These are phyloP conservation scores for Fusarium sp. DNA, from an alignment of 2,329 filamentous ascomycete species.

Conservation along the genomic window DNA sequence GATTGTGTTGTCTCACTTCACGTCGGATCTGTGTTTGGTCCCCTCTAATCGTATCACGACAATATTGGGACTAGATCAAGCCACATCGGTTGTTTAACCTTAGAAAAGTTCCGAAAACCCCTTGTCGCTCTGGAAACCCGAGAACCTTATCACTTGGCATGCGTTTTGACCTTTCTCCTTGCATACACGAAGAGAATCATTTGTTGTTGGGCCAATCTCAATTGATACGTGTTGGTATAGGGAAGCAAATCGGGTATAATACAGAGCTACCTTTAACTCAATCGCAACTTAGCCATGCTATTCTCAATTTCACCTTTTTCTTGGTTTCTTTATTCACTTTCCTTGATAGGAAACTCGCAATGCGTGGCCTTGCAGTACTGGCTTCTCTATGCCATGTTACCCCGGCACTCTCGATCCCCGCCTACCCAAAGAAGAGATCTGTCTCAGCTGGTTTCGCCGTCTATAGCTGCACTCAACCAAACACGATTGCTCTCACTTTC, in stretches of 20 bases:
- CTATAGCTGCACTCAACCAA: slow-evolving; percentile 12
- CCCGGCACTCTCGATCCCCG: neutral
- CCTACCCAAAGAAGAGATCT: neutral
- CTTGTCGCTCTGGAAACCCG: slow-evolving; percentile 23
- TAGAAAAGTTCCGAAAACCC: neutral
- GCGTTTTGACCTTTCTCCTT: neutral
- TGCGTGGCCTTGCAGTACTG: neutral
- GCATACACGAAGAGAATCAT: slow-evolving; percentile 11
- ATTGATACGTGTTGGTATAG: neutral
- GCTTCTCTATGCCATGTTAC: neutral
- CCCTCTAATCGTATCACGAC: neutral
- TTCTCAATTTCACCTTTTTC: neutral
- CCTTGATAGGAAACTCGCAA: neutral
- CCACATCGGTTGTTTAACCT: neutral
- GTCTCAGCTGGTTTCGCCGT: neutral
- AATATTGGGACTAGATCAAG: neutral
- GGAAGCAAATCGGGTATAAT: neutral
- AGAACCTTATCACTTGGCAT: slow-evolving; percentile 5
- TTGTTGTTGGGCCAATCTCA: slow-evolving; percentile 15
- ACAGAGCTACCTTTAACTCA: neutral
- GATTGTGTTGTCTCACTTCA: neutral
- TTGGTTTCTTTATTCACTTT: neutral
- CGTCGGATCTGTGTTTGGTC: neutral
- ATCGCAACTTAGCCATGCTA: rapidly evolving
- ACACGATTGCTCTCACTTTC: slow-evolving; percentile 21